Evolutionary conservation across 1,284 basidiomycete species (phyloP).

Genomic region (Fistulinella staudtii): DNA sequence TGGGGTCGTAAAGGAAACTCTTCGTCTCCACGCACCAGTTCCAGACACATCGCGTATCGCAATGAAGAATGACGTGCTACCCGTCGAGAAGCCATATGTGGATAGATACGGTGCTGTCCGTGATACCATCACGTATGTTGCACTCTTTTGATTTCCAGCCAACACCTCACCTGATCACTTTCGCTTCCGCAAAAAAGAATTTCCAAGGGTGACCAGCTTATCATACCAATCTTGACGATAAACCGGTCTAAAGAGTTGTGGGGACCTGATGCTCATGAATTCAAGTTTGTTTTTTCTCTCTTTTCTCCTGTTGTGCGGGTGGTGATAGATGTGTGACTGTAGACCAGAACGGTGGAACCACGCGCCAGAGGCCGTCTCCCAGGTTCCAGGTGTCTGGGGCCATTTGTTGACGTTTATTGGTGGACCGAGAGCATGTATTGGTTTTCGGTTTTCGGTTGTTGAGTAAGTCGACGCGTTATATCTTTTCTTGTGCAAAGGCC

Average conservation of each 20-base stretch:
- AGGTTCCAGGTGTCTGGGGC: conserved; percentile 56
- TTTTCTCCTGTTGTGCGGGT: too few species aligned
- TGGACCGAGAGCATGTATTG: conserved; percentile 61
- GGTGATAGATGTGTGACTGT: conserved; percentile 6
- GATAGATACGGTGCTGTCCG: conserved; percentile 39
- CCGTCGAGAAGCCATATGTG: conserved; percentile 44
- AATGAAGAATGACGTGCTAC: conserved; percentile 55
- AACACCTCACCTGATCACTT: not conserved
- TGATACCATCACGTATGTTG: conserved; percentile 21
- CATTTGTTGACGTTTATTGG: conserved; percentile 59
- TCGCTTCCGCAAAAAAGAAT: conserved; percentile 26
- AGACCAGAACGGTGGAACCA: conserved; percentile 58
- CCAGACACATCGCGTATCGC: conserved; percentile 49
- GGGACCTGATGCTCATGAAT: conserved; percentile 44
- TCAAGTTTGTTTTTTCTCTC: conserved; percentile 8
- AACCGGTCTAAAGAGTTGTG: conserved; percentile 41
- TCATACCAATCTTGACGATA: conserved; percentile 37
- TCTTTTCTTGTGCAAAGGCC: too few species aligned
- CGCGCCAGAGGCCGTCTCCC: conserved; percentile 40
- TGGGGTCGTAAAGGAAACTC: conserved; percentile 60
- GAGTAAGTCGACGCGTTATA: not conserved
- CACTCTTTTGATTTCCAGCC: not conserved
- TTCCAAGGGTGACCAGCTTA: conserved; percentile 34
- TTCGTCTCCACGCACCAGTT: conserved; percentile 65
- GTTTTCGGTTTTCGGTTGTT: conserved; percentile 46